Evolutionary conservation across 768 basidiomycete genomes (phyloP), one percentile per base, ranked within the genome.

Genomic region (Trametes gibbosa): DNA sequence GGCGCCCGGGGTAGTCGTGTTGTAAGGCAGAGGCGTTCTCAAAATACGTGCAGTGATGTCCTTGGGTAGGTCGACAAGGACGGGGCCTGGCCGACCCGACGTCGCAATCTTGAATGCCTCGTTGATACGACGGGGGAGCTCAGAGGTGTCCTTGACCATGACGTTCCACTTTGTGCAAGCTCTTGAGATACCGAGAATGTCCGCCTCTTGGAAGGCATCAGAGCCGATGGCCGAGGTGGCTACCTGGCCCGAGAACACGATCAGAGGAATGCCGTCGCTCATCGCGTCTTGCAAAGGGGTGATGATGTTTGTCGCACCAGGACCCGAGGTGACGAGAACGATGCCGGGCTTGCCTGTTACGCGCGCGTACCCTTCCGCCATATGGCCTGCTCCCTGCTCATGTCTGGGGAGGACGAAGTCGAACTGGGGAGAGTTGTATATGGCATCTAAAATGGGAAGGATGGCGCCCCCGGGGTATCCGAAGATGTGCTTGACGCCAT

Each of bases 141-240:
- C 97, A 13, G 90, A 74, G 59, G 98, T 92, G 69, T 95, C 95
- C 75, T 98, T 98, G 51, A 98, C 92, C 95, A 98, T 96, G 61
- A 99, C 96, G 70, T 99, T 98, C 97, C 97, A 98, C 73, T 98
- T 99, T 23, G 97, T 98, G 77, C 97, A 99, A 66, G 88, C 87
- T 50, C 96, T 82, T 29, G 95, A 97, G 73, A 98, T 99, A 48
- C 97, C 97, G 56, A 99, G 81, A 50, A 98, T 76, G 72, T 99
- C 97, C 39, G 97, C 97, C 76, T 99, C 97, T 71, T 99, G 97
- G 84, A 99, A 99, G 1, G 93, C 92, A 70, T 99, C 96, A 16
- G 92, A 95, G n/a, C 96, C 96, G 61, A 99, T 99, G 52, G 92
- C 88, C n/a, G 91, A 91, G 8, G 96, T 98, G 0, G 97, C 96